Evolutionary conservation across 495 filamentous ascomycete genomes (phyloP).

Genomic region (Jackrogersella minutella): DNA sequence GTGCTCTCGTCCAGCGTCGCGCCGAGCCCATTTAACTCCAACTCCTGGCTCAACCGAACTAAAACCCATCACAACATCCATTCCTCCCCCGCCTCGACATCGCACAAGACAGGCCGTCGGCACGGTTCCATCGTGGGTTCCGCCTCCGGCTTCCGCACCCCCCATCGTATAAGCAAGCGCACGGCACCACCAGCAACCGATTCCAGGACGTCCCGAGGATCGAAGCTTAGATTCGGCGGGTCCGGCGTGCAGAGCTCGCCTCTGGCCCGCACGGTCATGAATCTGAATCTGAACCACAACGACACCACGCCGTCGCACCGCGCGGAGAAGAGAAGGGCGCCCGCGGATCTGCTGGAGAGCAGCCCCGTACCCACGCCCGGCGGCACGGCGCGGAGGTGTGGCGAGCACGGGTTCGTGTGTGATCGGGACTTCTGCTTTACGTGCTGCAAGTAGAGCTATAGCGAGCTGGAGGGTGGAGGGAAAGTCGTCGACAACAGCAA

Average conservation of each 20-base stretch:
- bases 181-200: slow-evolving; percentile 36
- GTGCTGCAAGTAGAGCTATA: slow-evolving; percentile 41
- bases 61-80: neutral
- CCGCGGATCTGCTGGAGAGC: neutral
- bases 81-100: slow-evolving; percentile 7
- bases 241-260: slow-evolving; percentile 37
- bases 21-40: slow-evolving; percentile 19
- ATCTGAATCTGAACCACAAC: neutral
- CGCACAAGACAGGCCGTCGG: slow-evolving; percentile 21
- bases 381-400: slow-evolving; percentile 54
- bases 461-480: neutral
- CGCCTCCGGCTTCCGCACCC: neutral
- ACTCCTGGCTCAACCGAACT: neutral
- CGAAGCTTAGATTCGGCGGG: slow-evolving; percentile 4
- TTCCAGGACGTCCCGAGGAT: slow-evolving; percentile 12
- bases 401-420: slow-evolving; percentile 56
- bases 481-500: neutral
- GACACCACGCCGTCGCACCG: slow-evolving; percentile 22
- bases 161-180: slow-evolving; percentile 19
- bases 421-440: slow-evolving; percentile 59
- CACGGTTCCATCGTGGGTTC: slow-evolving; percentile 8
- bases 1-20: slow-evolving; percentile 27
- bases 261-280: slow-evolving; percentile 26
- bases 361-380: slow-evolving; percentile 50
- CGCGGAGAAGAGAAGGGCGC: neutral